These are phyloP conservation scores for Aethionema arabicum DNA, from an alignment of 345 rosid genomes.

Conservation along the genomic window DNA sequence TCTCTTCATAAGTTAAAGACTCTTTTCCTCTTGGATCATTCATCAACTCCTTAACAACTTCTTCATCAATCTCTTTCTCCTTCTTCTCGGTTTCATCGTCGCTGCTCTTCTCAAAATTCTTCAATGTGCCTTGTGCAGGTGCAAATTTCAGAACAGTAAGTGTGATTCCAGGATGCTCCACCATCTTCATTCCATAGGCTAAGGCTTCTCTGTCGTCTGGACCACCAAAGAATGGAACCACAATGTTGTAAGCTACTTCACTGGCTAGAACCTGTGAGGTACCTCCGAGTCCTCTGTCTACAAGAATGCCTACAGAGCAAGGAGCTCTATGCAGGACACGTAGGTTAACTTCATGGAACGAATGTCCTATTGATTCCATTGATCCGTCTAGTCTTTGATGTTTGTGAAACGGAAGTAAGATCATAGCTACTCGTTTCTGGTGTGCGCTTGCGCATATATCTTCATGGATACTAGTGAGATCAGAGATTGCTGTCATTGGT, in stretches of 20 bases:
- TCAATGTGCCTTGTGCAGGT: slow-evolving; percentile 27
- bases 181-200: slow-evolving; percentile 52
- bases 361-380: slow-evolving; percentile 62
- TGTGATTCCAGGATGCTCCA: slow-evolving; percentile 58
- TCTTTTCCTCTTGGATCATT: slow-evolving; percentile 28
- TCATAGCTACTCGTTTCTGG: slow-evolving; percentile 53
- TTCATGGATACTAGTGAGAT: slow-evolving; percentile 50
- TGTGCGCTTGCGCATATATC: slow-evolving; percentile 68
- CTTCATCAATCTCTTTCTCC: slow-evolving; percentile 30
- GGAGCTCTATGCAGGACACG: slow-evolving; percentile 54
- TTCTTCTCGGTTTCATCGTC: slow-evolving; percentile 26
- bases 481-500: slow-evolving; percentile 79
- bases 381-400: slow-evolving; percentile 57
- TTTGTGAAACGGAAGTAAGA: slow-evolving; percentile 69
- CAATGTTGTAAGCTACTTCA: slow-evolving; percentile 52
- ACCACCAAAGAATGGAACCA: slow-evolving; percentile 62
- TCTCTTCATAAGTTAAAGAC: slow-evolving; percentile 40
- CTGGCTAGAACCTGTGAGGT: slow-evolving; percentile 58
- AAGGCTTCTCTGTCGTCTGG: slow-evolving; percentile 60
- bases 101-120: slow-evolving; percentile 21
- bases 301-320: slow-evolving; percentile 70
- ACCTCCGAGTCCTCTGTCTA: slow-evolving; percentile 79
- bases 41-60: slow-evolving; percentile 35
- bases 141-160: slow-evolving; percentile 43
- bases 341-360: slow-evolving; percentile 46